Evolutionary conservation across 192 early-diverging fungal genomes (phyloP).

Genomic region (Pilaira anomala): DNA sequence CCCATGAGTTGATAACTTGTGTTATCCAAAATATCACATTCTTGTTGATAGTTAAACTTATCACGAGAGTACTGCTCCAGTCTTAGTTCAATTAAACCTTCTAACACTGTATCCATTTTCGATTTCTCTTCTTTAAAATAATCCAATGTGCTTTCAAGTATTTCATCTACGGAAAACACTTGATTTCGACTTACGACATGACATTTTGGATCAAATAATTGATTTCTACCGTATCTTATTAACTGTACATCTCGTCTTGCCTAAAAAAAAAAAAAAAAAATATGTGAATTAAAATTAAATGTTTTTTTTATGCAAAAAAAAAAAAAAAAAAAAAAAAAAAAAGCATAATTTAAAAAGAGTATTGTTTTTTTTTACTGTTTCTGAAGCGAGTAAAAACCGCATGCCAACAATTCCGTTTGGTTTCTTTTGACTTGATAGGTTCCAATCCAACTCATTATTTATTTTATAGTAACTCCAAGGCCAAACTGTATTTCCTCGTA

Average conservation of each 20-base stretch:
- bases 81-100: neutral
- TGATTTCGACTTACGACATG: neutral
- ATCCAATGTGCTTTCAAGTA: constrained; percentile 3
- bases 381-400: constrained; percentile 8
- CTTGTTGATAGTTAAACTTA: neutral
- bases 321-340: neutral
- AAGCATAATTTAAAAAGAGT: no score
- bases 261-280: no score
- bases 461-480: neutral
- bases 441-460: constrained; percentile 5
- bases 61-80: constrained; percentile 7
- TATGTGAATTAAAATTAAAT: neutral
- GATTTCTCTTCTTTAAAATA: constrained; percentile 4
- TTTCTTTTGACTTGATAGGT: constrained; percentile 1
- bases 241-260: neutral
- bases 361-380: neutral
- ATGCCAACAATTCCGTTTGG: neutral
- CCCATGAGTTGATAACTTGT: constrained; percentile 5
- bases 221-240: neutral
- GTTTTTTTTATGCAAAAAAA: neutral
- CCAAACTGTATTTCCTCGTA: neutral
- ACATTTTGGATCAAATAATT: constrained; percentile 1
- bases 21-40: neutral
- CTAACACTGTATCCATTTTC: neutral
- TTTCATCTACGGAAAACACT: constrained; percentile 2